Conservation (phyloP, 441 rosid species). For the Populus trichocarpa region DNA sequence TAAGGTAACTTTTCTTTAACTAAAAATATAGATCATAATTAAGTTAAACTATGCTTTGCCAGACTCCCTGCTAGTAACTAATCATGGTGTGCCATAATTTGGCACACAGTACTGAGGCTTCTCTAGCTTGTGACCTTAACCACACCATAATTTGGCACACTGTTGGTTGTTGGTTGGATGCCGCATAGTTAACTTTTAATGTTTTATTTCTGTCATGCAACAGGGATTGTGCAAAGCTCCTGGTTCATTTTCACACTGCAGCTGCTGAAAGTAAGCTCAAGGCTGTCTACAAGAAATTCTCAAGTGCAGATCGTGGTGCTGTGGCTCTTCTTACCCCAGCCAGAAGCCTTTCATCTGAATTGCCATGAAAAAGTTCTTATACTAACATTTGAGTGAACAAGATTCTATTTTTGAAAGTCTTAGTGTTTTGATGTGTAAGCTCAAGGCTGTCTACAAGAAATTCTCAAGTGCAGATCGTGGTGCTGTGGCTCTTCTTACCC, state of each 20-base stretch:
- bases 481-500: conserved; percentile 49
- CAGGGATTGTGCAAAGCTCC: conserved; percentile 70
- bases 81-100: too few relatives aligned
- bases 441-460: conserved; percentile 61
- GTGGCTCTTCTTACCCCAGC: conserved; percentile 60
- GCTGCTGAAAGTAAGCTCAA: conserved; percentile 50
- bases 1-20: conserved; percentile 36
- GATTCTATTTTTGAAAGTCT: too few relatives aligned
- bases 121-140: too few relatives aligned
- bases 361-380: background rate
- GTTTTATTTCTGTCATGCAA: background rate
- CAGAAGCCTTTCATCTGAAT: conserved; percentile 25
- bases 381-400: background rate
- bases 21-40: too few relatives aligned
- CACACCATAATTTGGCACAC: too few relatives aligned
- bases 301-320: conserved; percentile 36
- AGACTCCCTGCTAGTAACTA: too few relatives aligned
- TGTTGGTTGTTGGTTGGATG: background rate
- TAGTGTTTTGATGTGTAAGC: conserved; percentile 23
- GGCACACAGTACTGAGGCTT: too few relatives aligned
- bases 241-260: conserved; percentile 49
- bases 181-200: background rate
- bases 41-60: too few relatives aligned
- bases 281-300: conserved; percentile 65
- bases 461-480: conserved; percentile 47